Evolutionary conservation across 495 filamentous ascomycete species (phyloP).

Genomic region (Umbilicaria muhlenbergii): DNA sequence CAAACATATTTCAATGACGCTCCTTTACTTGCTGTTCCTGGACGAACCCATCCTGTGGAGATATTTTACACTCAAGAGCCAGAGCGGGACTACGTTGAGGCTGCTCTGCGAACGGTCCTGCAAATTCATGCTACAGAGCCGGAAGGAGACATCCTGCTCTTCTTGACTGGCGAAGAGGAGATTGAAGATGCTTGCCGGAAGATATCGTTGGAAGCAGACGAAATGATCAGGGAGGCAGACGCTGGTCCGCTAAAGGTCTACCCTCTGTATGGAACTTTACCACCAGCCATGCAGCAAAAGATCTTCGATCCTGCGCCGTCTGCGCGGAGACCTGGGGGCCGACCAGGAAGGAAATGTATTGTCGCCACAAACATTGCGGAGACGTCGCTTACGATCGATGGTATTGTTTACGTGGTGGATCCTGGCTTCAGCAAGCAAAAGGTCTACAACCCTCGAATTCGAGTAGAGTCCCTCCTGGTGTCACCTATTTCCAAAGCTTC

Average conservation of each 20-base stretch:
- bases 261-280: slow-evolving; percentile 85
- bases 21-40: slow-evolving; percentile 84
- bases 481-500: slow-evolving; percentile 96
- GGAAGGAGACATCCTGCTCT: slow-evolving; percentile 89
- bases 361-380: slow-evolving; percentile 97
- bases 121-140: slow-evolving; percentile 89
- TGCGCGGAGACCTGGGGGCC: slow-evolving; percentile 53
- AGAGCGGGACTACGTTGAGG: slow-evolving; percentile 93
- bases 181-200: slow-evolving; percentile 94
- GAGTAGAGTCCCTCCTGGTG: slow-evolving; percentile 89
- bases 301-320: slow-evolving; percentile 86
- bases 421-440: slow-evolving; percentile 99
- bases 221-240: slow-evolving; percentile 79
- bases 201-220: slow-evolving; percentile 76
- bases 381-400: slow-evolving; percentile 93
- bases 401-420: slow-evolving; percentile 97
- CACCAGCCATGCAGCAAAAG: slow-evolving; percentile 79
- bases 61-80: slow-evolving; percentile 97
- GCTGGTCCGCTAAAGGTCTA: slow-evolving; percentile 82
- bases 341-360: slow-evolving; percentile 87
- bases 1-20: slow-evolving; percentile 95
- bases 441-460: slow-evolving; percentile 93
- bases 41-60: slow-evolving; percentile 91
- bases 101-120: slow-evolving; percentile 80
- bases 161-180: slow-evolving; percentile 96